Conservation (phyloP, 2,329 filamentous ascomycete species). For the Pleoardoris graminearum region DNA sequence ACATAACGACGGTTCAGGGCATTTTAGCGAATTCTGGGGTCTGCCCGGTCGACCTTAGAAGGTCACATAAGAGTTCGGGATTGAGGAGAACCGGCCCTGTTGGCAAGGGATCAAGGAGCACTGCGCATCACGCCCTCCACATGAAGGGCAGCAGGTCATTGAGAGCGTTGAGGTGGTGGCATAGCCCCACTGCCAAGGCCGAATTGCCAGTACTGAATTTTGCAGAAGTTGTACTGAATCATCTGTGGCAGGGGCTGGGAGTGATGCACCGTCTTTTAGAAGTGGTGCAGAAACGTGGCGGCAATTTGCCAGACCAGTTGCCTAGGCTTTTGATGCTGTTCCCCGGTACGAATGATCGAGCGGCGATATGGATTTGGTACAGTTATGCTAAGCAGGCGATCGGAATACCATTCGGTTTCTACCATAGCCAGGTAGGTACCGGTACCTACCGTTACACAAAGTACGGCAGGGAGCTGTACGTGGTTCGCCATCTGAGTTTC, state of each 20-base stretch:
- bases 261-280: slow-evolving; percentile 17
- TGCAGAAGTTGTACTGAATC: too few relatives aligned
- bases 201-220: slow-evolving; percentile 20
- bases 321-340: too few relatives aligned
- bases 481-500: slow-evolving; percentile 8
- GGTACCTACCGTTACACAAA: slow-evolving; percentile 1
- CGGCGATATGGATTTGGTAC: too few relatives aligned
- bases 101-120: slow-evolving; percentile 29
- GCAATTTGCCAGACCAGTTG: too few relatives aligned
- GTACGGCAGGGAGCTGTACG: not conserved
- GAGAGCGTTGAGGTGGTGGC: slow-evolving; percentile 20
- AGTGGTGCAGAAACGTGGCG: not conserved
- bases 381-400: not conserved
- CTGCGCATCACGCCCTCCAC: slow-evolving; percentile 27
- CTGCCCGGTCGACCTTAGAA: slow-evolving; percentile 22
- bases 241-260: too few relatives aligned
- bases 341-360: too few relatives aligned
- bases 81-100: slow-evolving; percentile 33
- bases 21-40: slow-evolving; percentile 12
- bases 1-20: slow-evolving; percentile 14
- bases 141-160: slow-evolving; percentile 13
- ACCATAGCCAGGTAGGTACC: not conserved
- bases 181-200: slow-evolving; percentile 20
- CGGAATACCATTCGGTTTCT: not conserved
- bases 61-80: slow-evolving; percentile 25